These are phyloP conservation scores for Cyclocybe cylindracea DNA, from an alignment of 768 basidiomycete genomes.

Conservation along the genomic window DNA sequence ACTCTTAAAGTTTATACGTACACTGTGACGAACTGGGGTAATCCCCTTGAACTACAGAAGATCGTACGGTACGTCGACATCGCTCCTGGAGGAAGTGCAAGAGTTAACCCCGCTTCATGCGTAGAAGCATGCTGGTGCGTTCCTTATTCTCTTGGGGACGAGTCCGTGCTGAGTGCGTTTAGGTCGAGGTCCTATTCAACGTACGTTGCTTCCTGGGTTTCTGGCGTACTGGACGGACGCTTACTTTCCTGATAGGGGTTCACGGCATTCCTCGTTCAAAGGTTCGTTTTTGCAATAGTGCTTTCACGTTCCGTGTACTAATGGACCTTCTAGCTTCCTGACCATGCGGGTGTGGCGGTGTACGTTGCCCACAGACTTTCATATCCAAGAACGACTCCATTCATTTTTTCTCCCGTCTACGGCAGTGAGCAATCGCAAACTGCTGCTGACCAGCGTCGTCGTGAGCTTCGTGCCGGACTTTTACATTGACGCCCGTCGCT, in stretches of 20 bases:
- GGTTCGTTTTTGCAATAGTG: slow-evolving; percentile 8
- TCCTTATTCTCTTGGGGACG: not conserved
- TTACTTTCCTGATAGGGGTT: slow-evolving; percentile 15
- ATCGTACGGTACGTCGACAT: slow-evolving; percentile 21
- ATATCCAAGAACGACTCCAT: not conserved
- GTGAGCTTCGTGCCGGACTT: slow-evolving; percentile 12
- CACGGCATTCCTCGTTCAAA: slow-evolving; percentile 28
- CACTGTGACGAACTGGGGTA: slow-evolving; percentile 22
- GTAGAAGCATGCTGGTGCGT: slow-evolving; percentile 24
- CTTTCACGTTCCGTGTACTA: not conserved
- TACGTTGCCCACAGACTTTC: slow-evolving; percentile 10
- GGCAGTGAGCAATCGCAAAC: slow-evolving; percentile 26
- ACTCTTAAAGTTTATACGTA: slow-evolving; percentile 21
- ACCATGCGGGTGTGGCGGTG: slow-evolving; percentile 28
- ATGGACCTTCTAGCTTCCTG: slow-evolving; percentile 20
- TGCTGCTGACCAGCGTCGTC: slow-evolving; percentile 15
- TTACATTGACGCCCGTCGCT: not conserved
- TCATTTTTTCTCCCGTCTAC: slow-evolving; percentile 1
- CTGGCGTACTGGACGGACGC: not conserved
- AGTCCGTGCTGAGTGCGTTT: not conserved
- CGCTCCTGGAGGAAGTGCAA: not conserved
- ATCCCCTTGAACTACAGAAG: slow-evolving; percentile 10
- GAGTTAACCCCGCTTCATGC: not conserved
- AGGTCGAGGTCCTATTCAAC: slow-evolving; percentile 29
- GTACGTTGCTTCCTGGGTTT: slow-evolving; percentile 4